Evolutionary conservation across 805 yeast species (phyloP).

Genomic region (Yarrowia phangngaensis): DNA sequence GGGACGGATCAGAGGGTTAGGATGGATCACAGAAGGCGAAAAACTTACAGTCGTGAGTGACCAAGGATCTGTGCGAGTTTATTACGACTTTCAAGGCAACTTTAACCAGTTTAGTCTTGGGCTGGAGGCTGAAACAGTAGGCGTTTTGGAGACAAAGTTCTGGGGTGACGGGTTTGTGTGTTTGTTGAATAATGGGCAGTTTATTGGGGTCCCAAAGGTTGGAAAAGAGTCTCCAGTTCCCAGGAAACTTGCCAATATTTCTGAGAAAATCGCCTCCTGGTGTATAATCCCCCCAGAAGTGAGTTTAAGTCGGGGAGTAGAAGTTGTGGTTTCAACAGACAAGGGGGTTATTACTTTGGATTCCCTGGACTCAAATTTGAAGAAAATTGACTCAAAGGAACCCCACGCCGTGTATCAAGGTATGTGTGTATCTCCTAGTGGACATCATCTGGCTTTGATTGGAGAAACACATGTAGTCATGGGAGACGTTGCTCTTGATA

Average conservation of each 20-base stretch:
- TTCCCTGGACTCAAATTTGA: constrained; percentile 9
- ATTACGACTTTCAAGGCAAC: constrained; percentile 62
- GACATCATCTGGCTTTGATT: constrained; percentile 52
- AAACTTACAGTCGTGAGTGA: constrained; percentile 54
- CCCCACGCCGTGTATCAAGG: constrained; percentile 1
- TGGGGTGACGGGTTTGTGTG: constrained; percentile 48
- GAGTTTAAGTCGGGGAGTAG: constrained; percentile 34
- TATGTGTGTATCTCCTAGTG: constrained; percentile 51
- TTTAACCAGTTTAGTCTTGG: constrained; percentile 53
- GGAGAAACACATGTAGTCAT: constrained; percentile 5
- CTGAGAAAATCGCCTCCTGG: constrained; percentile 35
- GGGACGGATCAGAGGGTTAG: constrained; percentile 53
- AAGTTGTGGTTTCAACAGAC: constrained; percentile 35
- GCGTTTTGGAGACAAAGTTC: constrained; percentile 42
- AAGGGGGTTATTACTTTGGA: constrained; percentile 29
- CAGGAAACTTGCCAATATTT: constrained; percentile 1
- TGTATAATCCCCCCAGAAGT: constrained; percentile 35
- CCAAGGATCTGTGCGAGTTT: constrained; percentile 53
- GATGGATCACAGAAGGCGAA: constrained; percentile 50
- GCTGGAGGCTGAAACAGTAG: constrained; percentile 38
- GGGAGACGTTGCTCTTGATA: constrained; percentile 22
- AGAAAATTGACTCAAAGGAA: constrained; percentile 27
- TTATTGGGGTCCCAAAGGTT: constrained; percentile 41
- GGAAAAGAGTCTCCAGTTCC: constrained; percentile 2
- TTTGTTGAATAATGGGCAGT: constrained; percentile 42